A percentile compares a stretch with the other conserved stretches of the same genome.
Conservation (phyloP, 164 flowering plant species). For the Protea cynaroides region DNA sequence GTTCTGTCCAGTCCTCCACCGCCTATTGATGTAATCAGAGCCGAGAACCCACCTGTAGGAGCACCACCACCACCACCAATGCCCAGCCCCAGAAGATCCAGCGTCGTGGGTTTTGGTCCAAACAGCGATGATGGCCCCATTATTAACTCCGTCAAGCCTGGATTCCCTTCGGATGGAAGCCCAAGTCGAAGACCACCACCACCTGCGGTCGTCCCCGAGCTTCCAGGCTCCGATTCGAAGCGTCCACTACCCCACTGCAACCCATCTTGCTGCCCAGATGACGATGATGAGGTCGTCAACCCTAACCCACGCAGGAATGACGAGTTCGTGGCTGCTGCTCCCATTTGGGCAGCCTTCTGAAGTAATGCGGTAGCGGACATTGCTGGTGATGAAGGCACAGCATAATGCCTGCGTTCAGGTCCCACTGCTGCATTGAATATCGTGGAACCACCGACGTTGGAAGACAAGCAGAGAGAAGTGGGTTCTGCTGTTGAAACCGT, state of each 20-base stretch:
- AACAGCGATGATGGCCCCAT: slow-evolving; percentile 31
- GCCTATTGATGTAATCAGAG: slow-evolving; percentile 58
- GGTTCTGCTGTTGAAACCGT: slow-evolving; percentile 21
- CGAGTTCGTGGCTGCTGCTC: slow-evolving; percentile 43
- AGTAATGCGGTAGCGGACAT: slow-evolving; percentile 78
- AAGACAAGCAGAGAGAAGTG: slow-evolving; percentile 45
- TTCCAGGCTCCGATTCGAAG: slow-evolving; percentile 17
- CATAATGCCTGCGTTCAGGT: slow-evolving; percentile 24
- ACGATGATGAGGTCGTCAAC: slow-evolving; percentile 27
- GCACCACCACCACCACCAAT: slow-evolving; percentile 30
- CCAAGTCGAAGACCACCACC: slow-evolving; percentile 30
- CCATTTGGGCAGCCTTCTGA: slow-evolving; percentile 75
- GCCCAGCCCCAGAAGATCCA: slow-evolving; percentile 65
- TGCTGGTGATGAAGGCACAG: slow-evolving; percentile 37
- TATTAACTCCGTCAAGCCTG: slow-evolving; percentile 32
- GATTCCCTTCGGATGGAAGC: slow-evolving; percentile 22
- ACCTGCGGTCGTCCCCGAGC: background rate
- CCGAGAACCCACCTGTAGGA: slow-evolving; percentile 33
- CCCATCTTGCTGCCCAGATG: slow-evolving; percentile 14
- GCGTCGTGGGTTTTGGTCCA: slow-evolving; percentile 43
- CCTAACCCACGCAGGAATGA: slow-evolving; percentile 62
- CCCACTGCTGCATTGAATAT: slow-evolving; percentile 22
- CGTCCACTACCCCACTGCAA: slow-evolving; percentile 18
- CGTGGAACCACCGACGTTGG: slow-evolving; percentile 22
- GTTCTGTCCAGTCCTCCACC: slow-evolving; percentile 51